Conservation (phyloP, 805 yeast genomes). For the Vanderwaltozyma polyspora region DNA sequence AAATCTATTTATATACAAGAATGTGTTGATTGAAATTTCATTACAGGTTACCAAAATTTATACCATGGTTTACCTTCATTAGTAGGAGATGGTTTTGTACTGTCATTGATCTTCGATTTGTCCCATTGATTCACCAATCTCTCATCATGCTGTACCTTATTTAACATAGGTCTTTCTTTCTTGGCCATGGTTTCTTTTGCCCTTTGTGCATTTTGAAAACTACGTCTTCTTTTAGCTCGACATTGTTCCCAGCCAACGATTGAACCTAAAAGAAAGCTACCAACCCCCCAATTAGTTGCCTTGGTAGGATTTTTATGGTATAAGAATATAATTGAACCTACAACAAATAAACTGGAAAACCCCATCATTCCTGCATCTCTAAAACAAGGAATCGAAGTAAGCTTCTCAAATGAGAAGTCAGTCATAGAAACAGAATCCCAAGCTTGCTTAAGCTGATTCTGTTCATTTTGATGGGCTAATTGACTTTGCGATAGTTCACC, state of each 20-base stretch:
- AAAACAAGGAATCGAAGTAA: slow-evolving; percentile 61
- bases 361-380: slow-evolving; percentile 73
- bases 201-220: slow-evolving; percentile 52
- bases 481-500: slow-evolving; percentile 13
- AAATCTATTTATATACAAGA: too few species aligned
- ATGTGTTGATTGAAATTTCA: too few species aligned
- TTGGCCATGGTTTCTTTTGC: slow-evolving; percentile 44
- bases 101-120: not conserved
- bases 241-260: slow-evolving; percentile 92
- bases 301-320: slow-evolving; percentile 51
- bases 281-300: slow-evolving; percentile 73
- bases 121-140: slow-evolving; percentile 9
- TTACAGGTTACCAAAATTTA: slow-evolving; percentile 28
- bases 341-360: slow-evolving; percentile 57
- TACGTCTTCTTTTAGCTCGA: slow-evolving; percentile 54
- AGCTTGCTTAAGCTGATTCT: slow-evolving; percentile 28
- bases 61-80: slow-evolving; percentile 18
- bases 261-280: slow-evolving; percentile 70
- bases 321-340: slow-evolving; percentile 54
- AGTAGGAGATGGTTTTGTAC: not conserved
- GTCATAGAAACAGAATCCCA: slow-evolving; percentile 32
- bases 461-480: slow-evolving; percentile 5
- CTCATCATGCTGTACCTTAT: slow-evolving; percentile 15
- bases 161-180: slow-evolving; percentile 30
- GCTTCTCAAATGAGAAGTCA: slow-evolving; percentile 42